Base-by-base conservation (phyloP, 192 early-diverging fungal species). In the Podila epigama region DNA sequence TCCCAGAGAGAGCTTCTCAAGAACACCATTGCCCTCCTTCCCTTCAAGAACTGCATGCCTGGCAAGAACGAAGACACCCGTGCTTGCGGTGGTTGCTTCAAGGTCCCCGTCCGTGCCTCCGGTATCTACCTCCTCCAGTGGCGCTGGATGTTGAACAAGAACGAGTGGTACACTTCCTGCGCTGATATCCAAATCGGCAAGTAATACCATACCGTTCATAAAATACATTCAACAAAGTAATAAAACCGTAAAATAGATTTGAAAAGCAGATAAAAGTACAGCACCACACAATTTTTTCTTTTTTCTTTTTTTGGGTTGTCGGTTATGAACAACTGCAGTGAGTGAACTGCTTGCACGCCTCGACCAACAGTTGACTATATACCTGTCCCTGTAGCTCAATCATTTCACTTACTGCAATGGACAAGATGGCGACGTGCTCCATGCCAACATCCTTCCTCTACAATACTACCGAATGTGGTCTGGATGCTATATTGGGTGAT, bases 121-220 rank as follows among this genome's bases (percentile, higher is more conserved):
- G 73, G 73, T 8, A 53, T 52, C 18, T 77, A 77, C 33, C 39
- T 77, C 36, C n/a, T 77, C 27, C 73, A 77, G 52, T 77, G 73
- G 73, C 54, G 73, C 18, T 77, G 73, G 73, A 68, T 68, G 73
- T 48, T 77, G 60, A 77, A 77, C 61, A 54, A 54, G 37, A 60
- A 66, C 60, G 73, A 77, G 61, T 77, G 73, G 73, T 77, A 77
- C 56, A 77, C 73, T n/a, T 52, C 42, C n/a, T 77, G 73, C 28
- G 73, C 73, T 64, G 73, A 48, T 48, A 8, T 48, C 44, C 44
- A 48, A 22, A 48, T 48, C 25, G 44, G 44, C n/a, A 48, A 48
- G 44, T 48, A 48, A 48, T 22, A 48, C 16, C 20, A n/a, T 5
- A 48, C 6, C 1, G 0, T 28, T 13, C 29, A 29, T 54, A 20